Evolutionary conservation across 2,329 filamentous ascomycete species (phyloP), one percentile per base, ranked within the genome.

Genomic region (Aureobasidium pullulans): DNA sequence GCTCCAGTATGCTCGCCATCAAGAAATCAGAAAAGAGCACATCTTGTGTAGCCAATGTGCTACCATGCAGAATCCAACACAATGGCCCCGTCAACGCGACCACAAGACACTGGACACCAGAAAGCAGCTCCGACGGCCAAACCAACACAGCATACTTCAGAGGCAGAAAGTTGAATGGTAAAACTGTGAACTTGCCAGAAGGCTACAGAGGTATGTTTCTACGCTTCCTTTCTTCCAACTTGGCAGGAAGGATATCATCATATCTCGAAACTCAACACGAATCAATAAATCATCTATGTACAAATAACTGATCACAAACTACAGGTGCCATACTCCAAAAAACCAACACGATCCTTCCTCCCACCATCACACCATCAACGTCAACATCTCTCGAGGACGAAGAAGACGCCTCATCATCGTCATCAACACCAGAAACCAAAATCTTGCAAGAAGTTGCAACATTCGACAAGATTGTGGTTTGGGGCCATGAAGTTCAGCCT

Each of bases 51-150:
- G 83, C 87, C 4, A 87, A 96, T 68, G 76, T 96, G 19, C 79
- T 96, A 13, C 91, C 92, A 3, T 94, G 89, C 67, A 83, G 84
- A 58, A 84, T 96, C 68, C 81, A 92, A 66, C 87, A 95, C 72
- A 84, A 88, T 66, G 92, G 92, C 1, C 79, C 84, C 1, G 77
- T 93, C 57, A 81, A 85, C 53, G 77, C 84, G 1, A 76, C 81
- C 5, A 72, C 81, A 23, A 77, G 84, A 44, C 90, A 89, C 70
- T 96, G 91, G 90, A 79, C 76, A 6, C 88, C 89, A 0, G 52
- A 60, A 32, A 16, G 9, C 15, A 29, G 10, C 16, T 8, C 34
- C 9, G 40, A 40, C 10, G 59, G 7, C 16, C n/a, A 43, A 43
- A 42, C 2, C 50, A 59, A 50, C 9, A 77, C 73, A 2, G 79